These are phyloP conservation scores for Adansonia rubrostipa DNA, from an alignment of 441 rosid genomes.

Conservation along the genomic window DNA sequence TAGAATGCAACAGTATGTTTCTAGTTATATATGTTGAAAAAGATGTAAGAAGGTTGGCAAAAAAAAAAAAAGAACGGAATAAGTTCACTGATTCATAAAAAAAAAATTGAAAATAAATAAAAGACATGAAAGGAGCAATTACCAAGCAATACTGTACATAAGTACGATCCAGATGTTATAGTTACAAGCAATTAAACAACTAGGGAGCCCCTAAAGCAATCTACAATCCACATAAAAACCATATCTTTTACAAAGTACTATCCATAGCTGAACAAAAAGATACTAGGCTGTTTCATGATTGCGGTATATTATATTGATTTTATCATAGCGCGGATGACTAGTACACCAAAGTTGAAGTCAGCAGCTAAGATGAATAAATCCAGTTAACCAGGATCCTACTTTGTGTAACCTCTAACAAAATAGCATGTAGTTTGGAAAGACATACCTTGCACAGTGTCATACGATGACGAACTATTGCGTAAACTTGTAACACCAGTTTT, in stretches of 20 bases:
- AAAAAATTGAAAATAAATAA: neutral
- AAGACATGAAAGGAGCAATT: neutral
- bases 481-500: conserved; percentile 86
- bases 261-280: neutral
- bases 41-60: conserved; percentile 15
- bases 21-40: conserved; percentile 42
- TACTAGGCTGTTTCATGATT: neutral
- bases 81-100: neutral
- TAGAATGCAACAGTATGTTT: conserved; percentile 71
- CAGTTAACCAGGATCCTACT: conserved; percentile 6
- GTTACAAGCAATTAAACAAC: neutral
- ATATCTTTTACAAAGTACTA: neutral
- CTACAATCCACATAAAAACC: neutral
- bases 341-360: conserved; percentile 7
- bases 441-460: conserved; percentile 85
- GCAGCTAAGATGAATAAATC: conserved; percentile 9
- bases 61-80: conserved; percentile 20
- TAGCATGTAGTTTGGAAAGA: conserved; percentile 34
- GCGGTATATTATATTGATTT: neutral
- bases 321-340: neutral
- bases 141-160: conserved; percentile 3
- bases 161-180: neutral
- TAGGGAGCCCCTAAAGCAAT: conserved; percentile 5
- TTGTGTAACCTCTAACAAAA: conserved; percentile 9
- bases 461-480: conserved; percentile 86